phyloP scores from a whole-genome alignment of 306 rosid genomes.

The Begonia masoniana region DNA sequence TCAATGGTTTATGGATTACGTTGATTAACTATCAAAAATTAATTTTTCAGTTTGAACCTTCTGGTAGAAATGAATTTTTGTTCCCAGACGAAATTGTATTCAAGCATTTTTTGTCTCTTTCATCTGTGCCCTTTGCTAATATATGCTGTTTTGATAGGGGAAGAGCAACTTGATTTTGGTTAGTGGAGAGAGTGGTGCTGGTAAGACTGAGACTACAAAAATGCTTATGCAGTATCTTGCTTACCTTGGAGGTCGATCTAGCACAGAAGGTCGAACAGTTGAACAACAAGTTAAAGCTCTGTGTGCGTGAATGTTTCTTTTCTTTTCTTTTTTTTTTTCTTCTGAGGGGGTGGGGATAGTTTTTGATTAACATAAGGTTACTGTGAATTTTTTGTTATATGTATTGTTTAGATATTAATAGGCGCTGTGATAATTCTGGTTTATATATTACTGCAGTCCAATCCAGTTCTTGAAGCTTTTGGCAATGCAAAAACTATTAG shows the following conservation, averaged over 20 bases:
- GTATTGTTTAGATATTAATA: neutral
- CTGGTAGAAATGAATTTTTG: too few species aligned
- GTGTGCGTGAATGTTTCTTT: too few species aligned
- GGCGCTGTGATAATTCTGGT: neutral
- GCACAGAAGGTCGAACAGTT: constrained; percentile 98
- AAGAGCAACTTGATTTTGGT: constrained; percentile 93
- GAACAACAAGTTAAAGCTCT: constrained; percentile 99
- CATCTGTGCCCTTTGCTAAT: too few species aligned
- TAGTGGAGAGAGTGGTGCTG: constrained; percentile 99
- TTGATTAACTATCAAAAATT: too few species aligned
- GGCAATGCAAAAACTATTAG: constrained; percentile 99
- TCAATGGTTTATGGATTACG: too few species aligned
- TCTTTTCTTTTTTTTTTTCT: too few species aligned
- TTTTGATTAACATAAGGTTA: too few species aligned
- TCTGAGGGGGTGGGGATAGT: too few species aligned
- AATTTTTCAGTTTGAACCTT: too few species aligned
- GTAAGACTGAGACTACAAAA: constrained; percentile 99
- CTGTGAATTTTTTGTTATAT: neutral
- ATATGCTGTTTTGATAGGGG: too few species aligned
- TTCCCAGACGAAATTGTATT: too few species aligned
- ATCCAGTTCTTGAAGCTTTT: constrained; percentile 99
- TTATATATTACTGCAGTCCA: constrained; percentile 47
- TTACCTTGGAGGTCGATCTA: constrained; percentile 95
- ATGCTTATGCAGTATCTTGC: constrained; percentile 99
- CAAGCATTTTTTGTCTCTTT: too few species aligned